Base-by-base conservation (phyloP, 208 protist genomes). In the Crithidia expoeki region DNA sequence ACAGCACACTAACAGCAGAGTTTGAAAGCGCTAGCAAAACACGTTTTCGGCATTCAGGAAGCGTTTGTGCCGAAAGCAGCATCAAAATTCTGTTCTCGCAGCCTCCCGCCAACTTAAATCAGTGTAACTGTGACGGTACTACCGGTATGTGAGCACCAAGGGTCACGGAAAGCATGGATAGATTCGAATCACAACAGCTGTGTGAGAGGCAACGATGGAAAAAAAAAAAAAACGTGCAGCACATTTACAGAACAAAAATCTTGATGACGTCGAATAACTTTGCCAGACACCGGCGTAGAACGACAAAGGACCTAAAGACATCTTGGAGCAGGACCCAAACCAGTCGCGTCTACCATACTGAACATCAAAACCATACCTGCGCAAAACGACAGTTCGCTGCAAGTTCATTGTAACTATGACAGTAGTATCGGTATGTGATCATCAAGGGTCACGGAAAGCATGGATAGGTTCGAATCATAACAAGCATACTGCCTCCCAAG, bases 251-350 rank as follows among this genome's bases (percentile, higher is more conserved):
- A 42, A 42, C 36, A 28, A 50, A 19, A 30, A 27, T 77, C 72
- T 77, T 14, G 72, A 72, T 77, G 72, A 40, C 64, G 6, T 71
- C 21, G 64, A 72, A 77, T 72, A 77, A 72, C 72, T 46, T 66
- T 66, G 38, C 66, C 65, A 38, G 19, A 53, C 30, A 66, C 47
- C 28, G 40, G 10, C 17, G 53, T 34, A 47, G 53, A 60, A 44
- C 56, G 57, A 64, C 55, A 28, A 72, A 77, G 72, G 72, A 77
- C 64, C 72, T 77, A 72, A 64, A 72, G 64, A 61, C 72, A 77
- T 64, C 72, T 59, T 57, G 12, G 36, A 12, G 36, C 12, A 42
- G 12, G 6, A 42, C 12, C 36, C 6, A 12, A 30, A 60, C 36
- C 46, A 68, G 32, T 17, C 2, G 16, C 51, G 36, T 53, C 17